Conservation (phyloP, 306 rosid genomes). For the Mucuna pruriens region DNA sequence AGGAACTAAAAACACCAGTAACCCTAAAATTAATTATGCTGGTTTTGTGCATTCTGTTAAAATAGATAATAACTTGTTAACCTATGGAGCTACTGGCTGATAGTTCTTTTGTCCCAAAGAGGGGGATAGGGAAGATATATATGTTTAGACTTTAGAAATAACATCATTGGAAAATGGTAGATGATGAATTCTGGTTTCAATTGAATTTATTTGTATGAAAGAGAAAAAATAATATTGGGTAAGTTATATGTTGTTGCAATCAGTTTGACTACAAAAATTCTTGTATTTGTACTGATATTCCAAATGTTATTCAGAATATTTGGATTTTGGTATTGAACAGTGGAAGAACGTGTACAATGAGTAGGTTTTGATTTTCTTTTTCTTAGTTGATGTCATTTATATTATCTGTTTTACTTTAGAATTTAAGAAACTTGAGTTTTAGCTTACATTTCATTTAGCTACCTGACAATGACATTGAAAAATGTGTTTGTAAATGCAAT, state of each 20-base stretch:
- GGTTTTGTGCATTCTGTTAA: neutral
- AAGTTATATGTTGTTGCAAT: neutral
- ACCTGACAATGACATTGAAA: neutral
- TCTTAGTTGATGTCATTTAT: conserved; percentile 16
- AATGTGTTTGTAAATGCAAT: conserved; percentile 4
- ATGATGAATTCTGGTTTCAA: neutral
- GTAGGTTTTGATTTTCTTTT: neutral
- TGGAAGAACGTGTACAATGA: neutral
- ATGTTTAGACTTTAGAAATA: neutral
- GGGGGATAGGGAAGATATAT: neutral
- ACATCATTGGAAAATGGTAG: neutral
- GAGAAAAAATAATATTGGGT: neutral
- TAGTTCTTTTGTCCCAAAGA: neutral
- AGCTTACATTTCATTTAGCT: neutral
- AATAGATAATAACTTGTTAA: too few relatives aligned
- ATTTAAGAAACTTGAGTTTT: neutral
- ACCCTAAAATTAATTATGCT: too few relatives aligned
- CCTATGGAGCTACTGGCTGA: neutral
- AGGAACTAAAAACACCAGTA: too few relatives aligned
- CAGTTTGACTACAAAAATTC: neutral
- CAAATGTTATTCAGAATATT: too few relatives aligned
- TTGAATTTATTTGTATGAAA: too few relatives aligned
- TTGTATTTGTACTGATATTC: too few relatives aligned
- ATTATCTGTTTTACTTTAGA: neutral
- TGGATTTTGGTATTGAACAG: neutral